Percentiles rank a stretch among this genome's conserved stretches.
Conservation (phyloP, 176 grass and related monocot genomes). For the Lolium perenne region DNA sequence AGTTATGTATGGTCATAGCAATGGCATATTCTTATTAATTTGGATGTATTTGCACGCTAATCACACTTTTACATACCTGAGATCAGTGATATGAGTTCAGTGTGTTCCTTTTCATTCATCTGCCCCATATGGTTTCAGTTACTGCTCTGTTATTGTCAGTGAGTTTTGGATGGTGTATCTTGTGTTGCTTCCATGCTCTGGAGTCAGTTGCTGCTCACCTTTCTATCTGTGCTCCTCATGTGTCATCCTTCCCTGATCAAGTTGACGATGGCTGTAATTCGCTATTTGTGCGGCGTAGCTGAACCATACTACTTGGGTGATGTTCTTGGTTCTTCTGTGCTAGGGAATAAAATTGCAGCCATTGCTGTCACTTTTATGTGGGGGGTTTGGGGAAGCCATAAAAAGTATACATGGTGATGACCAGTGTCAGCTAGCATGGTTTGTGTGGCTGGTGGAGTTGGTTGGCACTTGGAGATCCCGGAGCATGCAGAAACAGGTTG, state of each 20-base stretch:
- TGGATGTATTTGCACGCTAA: not conserved
- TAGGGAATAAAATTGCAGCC: not conserved
- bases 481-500: not conserved
- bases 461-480: not conserved
- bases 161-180: not conserved
- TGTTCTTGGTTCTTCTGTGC: not conserved
- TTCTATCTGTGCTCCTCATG: not conserved
- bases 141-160: slow-evolving; percentile 4
- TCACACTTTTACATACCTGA: not conserved
- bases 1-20: slow-evolving; percentile 9
- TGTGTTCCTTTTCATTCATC: not conserved
- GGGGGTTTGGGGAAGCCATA: not conserved
- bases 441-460: slow-evolving; percentile 12
- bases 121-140: not conserved
- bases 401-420: not conserved
- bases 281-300: not conserved
- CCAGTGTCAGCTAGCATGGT: not conserved
- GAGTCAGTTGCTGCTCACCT: not conserved
- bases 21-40: slow-evolving; percentile 15
- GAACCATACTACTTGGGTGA: not conserved
- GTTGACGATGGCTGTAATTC: not conserved
- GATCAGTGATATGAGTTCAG: not conserved
- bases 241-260: slow-evolving; percentile 2
- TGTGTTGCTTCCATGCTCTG: slow-evolving; percentile 5
- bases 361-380: not conserved